Base-by-base conservation (phyloP, 345 rosid genomes). In the Chamaenerion angustifolium region DNA sequence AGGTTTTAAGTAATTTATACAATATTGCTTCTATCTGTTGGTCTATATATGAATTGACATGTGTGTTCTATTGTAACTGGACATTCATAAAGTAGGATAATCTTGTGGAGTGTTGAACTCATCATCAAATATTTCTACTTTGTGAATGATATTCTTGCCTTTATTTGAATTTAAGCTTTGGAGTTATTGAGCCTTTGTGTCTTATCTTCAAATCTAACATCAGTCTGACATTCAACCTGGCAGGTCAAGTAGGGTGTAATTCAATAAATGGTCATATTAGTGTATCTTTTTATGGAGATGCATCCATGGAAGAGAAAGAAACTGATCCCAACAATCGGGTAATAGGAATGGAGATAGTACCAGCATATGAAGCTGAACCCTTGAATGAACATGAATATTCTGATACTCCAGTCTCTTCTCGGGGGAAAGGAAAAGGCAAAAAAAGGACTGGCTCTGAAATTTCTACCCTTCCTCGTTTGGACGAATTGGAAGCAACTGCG, bases 401-500 rank as follows among this genome's bases (percentile, higher is more conserved):
- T 42, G 53, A 59, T 55, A 37, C 55, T 59, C 44, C 59, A 37
- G 15, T 47, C 45, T 40, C 45, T 40, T 56, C 71, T 25, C 27
- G 56, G 10, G 12, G 58, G n/a, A 51, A 48, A 62, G 69, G 61
- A 21, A 21, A 21, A 25, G 68, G 61, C 12, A 58, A 55, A 46
- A 45, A 43, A 16, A 44, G 47, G 47, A 46, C 21, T 44, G 45
- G 40, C 54, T 21, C 14, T n/a, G 17, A 56, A 55, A 42, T 51
- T 46, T 11, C 55, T 8, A 51, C 47, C 41, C 48, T 49, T 64
- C 56, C 45, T 25, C 56, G 63, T 48, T 41, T 15, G 40, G 77
- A 74, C 6, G 68, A 64, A 55, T 48, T 61, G 64, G 95, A 90
- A 66, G 65, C 86, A 62, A 79, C 77, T 23, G 71, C 64, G 51